These are phyloP conservation scores for Clonostachys sp. DNA, from an alignment of 2,329 filamentous ascomycete genomes.

Conservation along the genomic window DNA sequence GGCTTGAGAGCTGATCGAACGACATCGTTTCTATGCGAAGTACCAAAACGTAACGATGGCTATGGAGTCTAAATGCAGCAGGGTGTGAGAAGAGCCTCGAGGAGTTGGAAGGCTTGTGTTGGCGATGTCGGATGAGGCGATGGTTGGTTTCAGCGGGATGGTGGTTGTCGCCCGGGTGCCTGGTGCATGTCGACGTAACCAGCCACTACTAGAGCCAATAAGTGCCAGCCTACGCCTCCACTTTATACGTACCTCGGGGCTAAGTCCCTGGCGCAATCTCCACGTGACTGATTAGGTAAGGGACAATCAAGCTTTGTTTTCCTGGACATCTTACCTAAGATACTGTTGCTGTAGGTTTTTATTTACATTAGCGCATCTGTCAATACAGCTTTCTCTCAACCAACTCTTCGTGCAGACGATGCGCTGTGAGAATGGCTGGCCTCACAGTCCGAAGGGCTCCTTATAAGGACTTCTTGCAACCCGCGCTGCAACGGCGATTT, in stretches of 20 bases:
- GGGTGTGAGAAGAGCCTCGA: no score
- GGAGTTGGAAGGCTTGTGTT: no score
- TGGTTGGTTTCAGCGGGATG: no score
- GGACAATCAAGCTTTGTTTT: not conserved
- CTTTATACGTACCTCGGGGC: no score
- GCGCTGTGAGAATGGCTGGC: conserved; percentile 44
- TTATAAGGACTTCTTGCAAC: conserved; percentile 89
- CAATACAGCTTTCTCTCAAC: conserved; percentile 15
- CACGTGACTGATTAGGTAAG: not conserved
- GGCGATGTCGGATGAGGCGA: no score
- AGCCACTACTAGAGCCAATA: no score
- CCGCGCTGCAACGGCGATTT: conserved; percentile 82
- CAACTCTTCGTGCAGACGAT: conserved; percentile 22
- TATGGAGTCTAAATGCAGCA: no score
- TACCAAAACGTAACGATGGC: no score
- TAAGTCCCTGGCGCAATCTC: no score
- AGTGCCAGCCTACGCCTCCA: no score
- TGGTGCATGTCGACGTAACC: not conserved
- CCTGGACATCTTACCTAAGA: conserved; percentile 1
- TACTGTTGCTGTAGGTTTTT: not conserved
- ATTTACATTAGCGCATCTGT: not conserved
- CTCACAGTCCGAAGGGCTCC: conserved; percentile 50
- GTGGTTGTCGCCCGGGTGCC: no score
- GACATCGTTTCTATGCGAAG: conserved; percentile 58
- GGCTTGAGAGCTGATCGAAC: conserved; percentile 78